Evolutionary conservation across 1,139 yeast genomes (phyloP), one percentile per base, ranked within the genome.

Genomic region (Taiozyma onychis): DNA sequence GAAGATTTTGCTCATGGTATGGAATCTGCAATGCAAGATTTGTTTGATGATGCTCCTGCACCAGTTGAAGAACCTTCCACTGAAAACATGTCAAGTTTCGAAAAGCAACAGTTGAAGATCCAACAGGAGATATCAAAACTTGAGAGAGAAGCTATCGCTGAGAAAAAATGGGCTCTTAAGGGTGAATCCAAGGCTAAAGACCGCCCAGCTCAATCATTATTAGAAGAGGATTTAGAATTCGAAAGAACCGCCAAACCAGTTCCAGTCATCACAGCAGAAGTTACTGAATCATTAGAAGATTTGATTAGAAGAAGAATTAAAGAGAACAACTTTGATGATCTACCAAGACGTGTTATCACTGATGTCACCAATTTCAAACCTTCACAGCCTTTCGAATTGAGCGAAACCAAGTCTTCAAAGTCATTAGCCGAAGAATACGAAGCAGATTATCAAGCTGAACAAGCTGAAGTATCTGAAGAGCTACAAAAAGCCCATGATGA

Each of bases 381-480:
- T 22, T 59, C 62, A 22, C 64, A 71, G 6, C 61, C 73, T 51
- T 73, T 76, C 47, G 95, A 89, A 57, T 80, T 93, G 26, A 84
- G 90, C 52, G 97, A 91, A 64, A 80, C 83, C 51, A 93, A 93
- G 68, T 88, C 97, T 1, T 67, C 81, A 30, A 89, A 90, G 67
- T 89, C 97, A 3, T 79, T 93, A 58, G 97, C 98, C 1, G 97
- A 93, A 62, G 68, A 88, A 42, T 93, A 93, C 66, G 98, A 91
- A 67, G 96, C 89, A 51, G 96, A 89, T 55, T 83, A 80, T 60
- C 77, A 83, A 51, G 75, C 73, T 43, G 74, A 35, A 21, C 10
- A 24, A 14, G 43, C 13, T 13, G 28, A 75, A n/a, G 65, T 65
- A 44, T 75, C 77, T 44, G 96, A 87, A 54, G 86, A 85, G 61